Base-by-base conservation (phyloP, 352 stramenopile species). In the Pythium volutum region DNA sequence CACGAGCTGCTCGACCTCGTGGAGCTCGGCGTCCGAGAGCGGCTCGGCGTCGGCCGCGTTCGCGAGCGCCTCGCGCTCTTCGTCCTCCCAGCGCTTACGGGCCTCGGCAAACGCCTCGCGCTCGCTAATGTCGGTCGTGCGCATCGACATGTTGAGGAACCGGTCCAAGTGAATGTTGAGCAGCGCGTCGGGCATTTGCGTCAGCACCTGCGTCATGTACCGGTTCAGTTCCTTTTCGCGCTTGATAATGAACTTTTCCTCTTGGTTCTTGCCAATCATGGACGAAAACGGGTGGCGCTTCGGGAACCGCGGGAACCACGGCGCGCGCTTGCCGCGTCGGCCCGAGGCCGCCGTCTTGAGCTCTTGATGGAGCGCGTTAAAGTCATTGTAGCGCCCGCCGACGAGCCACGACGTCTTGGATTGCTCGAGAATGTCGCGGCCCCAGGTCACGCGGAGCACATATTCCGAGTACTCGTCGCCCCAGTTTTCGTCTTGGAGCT, bases 201-300 rank as follows among this genome's bases (percentile, higher is more conserved):
- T 96, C 36, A 96, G 69, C 74, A 96, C 87, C 60, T 96, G 87
- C 48, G 87, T 96, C 77, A 96, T 88, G 80, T 96, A 96, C 38
- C 87, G 87, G 71, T 96, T 96, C 61, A 96, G 81, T 59, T 96
- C 87, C 67, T 96, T 96, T 69, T 96, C 87, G 49, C 87, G 83
- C 71, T 90, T 93, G 75, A 92, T 92, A 62, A 96, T 91, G 63
- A 96, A 96, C 69, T 96, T 93, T 59, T 96, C 87, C 60, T 96
- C 76, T 62, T 93, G 83, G 70, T 96, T 96, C 79, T 96, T 96
- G 64, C 87, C 87, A 38, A 96, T 93, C 78, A 94, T 88, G 18
- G 83, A 93, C 64, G 87, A 96, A 69, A 96, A 94, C 62, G 87
- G 87, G 61, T 96, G 87, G 67, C 87, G 87, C 76, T 94, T 94